A percentile compares a stretch with the other conserved stretches of the same genome.
These are phyloP conservation scores for Lichtheimia ramosa DNA, from an alignment of 371 early-diverging fungal genomes.

Conservation along the genomic window DNA sequence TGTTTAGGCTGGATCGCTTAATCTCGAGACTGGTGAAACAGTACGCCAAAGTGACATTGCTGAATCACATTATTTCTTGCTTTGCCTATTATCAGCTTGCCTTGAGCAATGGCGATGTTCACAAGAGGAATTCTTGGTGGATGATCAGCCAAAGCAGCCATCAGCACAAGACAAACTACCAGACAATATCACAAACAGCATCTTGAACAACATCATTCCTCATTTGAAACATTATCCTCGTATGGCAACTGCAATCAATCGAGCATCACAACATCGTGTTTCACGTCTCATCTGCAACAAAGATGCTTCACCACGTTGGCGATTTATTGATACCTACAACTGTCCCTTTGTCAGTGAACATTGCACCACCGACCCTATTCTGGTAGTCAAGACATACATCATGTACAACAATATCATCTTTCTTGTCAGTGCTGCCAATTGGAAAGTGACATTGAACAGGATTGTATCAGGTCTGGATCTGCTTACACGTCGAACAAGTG, in stretches of 20 bases:
- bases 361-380: not conserved
- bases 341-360: conserved; percentile 3
- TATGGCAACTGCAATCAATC: conserved; percentile 5
- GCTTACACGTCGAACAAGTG: conserved; percentile 47
- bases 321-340: conserved; percentile 5
- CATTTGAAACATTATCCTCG: conserved; percentile 1
- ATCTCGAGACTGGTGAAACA: not conserved
- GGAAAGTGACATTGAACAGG: conserved; percentile 68
- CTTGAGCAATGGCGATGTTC: conserved; percentile 3
- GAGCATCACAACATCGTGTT: not conserved
- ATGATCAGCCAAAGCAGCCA: not conserved
- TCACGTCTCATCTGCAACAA: not conserved
- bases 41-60: not conserved
- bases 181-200: not conserved
- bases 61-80: conserved; percentile 2
- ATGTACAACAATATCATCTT: conserved; percentile 68
- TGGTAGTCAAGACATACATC: conserved; percentile 51
- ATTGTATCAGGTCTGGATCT: conserved; percentile 45
- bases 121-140: not conserved
- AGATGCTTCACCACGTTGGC: not conserved
- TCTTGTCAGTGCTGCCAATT: conserved; percentile 77
- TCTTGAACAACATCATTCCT: conserved; percentile 3
- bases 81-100: conserved; percentile 1
- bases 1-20: not conserved
- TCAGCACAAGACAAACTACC: not conserved